These are phyloP conservation scores for Cetradonia linearis DNA, from an alignment of 495 filamentous ascomycete species.

Conservation along the genomic window DNA sequence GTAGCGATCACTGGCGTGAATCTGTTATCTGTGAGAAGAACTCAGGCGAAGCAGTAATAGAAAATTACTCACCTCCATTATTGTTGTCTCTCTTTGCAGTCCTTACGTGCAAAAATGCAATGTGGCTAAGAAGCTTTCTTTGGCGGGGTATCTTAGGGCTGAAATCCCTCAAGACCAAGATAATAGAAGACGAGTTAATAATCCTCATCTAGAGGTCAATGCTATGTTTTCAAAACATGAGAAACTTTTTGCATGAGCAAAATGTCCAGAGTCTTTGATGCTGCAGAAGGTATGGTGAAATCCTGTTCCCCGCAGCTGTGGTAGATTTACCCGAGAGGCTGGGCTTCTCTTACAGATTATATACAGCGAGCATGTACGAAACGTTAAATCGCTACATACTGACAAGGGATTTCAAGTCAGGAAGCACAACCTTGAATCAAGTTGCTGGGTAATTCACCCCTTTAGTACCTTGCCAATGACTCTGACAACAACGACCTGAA, in stretches of 20 bases:
- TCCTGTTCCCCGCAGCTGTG: not conserved
- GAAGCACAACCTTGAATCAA: not conserved
- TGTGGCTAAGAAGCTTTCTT: not conserved
- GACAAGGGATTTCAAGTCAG: not conserved
- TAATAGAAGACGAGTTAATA: too few species aligned
- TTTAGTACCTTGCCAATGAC: not conserved
- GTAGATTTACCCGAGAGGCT: not conserved
- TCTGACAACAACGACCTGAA: not conserved
- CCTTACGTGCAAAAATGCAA: not conserved
- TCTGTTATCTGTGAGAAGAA: constrained; percentile 23
- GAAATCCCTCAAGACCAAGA: too few species aligned
- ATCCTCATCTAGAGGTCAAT: too few species aligned
- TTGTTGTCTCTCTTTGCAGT: not conserved
- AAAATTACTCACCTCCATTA: constrained; percentile 9
- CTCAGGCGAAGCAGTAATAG: too few species aligned
- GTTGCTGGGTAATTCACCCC: constrained; percentile 4
- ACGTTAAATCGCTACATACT: not conserved
- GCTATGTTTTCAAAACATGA: too few species aligned
- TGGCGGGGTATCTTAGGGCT: not conserved
- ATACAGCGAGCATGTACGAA: not conserved
- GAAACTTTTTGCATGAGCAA: not conserved
- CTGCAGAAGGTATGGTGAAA: constrained; percentile 2
- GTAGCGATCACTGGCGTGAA: constrained; percentile 41
- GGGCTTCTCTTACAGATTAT: not conserved
- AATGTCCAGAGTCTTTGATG: not conserved